Evolutionary conservation across 2,329 filamentous ascomycete genomes (phyloP), one percentile per base, ranked within the genome.

Genomic region (Fusarium drepaniforme): DNA sequence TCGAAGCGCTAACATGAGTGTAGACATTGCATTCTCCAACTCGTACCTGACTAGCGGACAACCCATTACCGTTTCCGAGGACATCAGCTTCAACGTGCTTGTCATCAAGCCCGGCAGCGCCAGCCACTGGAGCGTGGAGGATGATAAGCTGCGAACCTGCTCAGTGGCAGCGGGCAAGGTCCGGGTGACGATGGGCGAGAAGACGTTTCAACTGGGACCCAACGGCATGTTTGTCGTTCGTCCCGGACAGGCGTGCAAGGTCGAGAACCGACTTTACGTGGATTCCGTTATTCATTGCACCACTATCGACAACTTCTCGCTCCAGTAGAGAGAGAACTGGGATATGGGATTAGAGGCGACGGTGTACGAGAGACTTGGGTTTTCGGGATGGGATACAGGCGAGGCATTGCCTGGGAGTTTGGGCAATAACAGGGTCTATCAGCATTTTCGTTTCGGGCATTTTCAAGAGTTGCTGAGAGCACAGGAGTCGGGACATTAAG

Each of bases 11-110:
- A 42, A 64, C 46, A 23, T 56, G 35, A 61, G 30, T 11, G 4
- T 23, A 87, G 86, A 85, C 35, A 75, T 87, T n/a, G 84, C 82
- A 5, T 87, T 84, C 68, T 87, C 86, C 16, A 84, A 82, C 42
- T 79, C 84, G 1, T 87, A 85, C 69, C 76, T 87, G 5, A 80
- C 82, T 0, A 81, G 80, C 35, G 80, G 80, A 7, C 80, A 82
- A 37, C 80, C 84, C 0, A 78, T 87, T 8, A 71, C 70, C 1
- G 77, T 87, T 5, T 81, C 81, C 0, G 79, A 82, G 25, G 83
- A 85, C 23, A 68, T 86, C 6, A 78, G 80, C 42, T 84, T 87
- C 67, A 84, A 87, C 62, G 80, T 86, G 12, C 60, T 85, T 3
- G 77, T 80, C 8, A 70, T 87, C n/a, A 84, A 83, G 56, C 82